Base-by-base conservation (phyloP, 1,284 basidiomycete species). In the Cryptococcus wingfieldii region DNA sequence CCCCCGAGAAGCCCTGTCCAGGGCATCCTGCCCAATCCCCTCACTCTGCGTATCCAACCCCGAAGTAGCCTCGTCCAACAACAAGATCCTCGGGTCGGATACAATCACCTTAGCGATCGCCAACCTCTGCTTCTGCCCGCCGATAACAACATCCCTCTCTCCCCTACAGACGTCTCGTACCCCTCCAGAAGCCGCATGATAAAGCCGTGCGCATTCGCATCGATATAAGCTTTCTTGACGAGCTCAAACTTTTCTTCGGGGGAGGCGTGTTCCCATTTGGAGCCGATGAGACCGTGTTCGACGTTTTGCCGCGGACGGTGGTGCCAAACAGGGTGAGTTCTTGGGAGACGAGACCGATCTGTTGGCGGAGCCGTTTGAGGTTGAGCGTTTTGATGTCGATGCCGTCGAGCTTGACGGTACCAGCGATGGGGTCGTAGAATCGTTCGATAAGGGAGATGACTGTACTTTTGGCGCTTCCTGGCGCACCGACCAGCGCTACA, bases 81-180 rank as follows among this genome's bases (percentile, higher is more conserved):
- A 60, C 9, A 77, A 59, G 43, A 77, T 77, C 27, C 68, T 67
- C 1, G 93, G 93, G 74, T 96, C 88, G 2, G 90, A 93, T 37
- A 96, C 90, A 66, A 96, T 93, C 10, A 93, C 93, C 52, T 93
- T 86, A 16, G 91, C 91, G 65, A 93, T 93, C 13, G 90, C 91
- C 46, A 93, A 82, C 67, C 92, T 88, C 72, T 95, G 82, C 86
- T 81, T 94, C 87, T 96, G 93, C 18, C 93, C 93, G 59, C 93
- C 19, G 86, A 89, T 0, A 97, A 79, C 44, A 95, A 79, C 82
- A 93, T 92, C 2, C 92, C 94, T 54, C 91, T 86, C 73, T 97
- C 93, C 47, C 93, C 94, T 55, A 96, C 91, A 77, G 90, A 80
- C 4, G 94, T 96, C 51, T 94, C 86, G 71, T 95, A 96, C 1